Evolutionary conservation across 768 basidiomycete genomes (phyloP).

Genomic region (Hemileccinum rubropunctum): DNA sequence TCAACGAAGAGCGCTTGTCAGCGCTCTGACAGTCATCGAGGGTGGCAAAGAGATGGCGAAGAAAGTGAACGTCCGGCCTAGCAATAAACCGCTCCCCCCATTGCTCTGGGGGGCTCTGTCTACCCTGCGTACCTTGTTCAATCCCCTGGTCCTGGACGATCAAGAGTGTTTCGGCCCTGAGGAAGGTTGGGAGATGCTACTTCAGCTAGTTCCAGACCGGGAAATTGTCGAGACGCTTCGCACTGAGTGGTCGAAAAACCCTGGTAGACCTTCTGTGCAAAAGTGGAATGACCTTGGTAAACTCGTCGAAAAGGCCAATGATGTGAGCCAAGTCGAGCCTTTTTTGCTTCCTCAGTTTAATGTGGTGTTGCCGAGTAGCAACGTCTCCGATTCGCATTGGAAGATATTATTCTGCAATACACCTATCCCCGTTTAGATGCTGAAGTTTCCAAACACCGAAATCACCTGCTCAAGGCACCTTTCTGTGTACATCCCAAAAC

Average conservation of each 20-base stretch:
- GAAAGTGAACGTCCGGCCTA: constrained; percentile 69
- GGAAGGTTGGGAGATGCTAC: constrained; percentile 70
- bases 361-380: background rate
- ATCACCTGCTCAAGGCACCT: constrained; percentile 96
- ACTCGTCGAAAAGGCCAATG: constrained; percentile 31
- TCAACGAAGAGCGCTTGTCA: constrained; percentile 82
- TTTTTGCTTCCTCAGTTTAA: background rate
- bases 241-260: constrained; percentile 55
- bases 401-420: constrained; percentile 90
- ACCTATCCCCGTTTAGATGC: constrained; percentile 96
- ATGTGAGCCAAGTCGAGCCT: constrained; percentile 29
- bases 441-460: constrained; percentile 95
- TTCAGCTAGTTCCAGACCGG: constrained; percentile 71
- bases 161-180: constrained; percentile 79
- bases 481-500: constrained; percentile 98
- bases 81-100: constrained; percentile 59
- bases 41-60: constrained; percentile 80
- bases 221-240: constrained; percentile 47
- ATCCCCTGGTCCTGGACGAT: constrained; percentile 67
- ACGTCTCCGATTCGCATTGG: constrained; percentile 51
- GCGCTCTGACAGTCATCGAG: constrained; percentile 80
- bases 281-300: constrained; percentile 73
- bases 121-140: constrained; percentile 55
- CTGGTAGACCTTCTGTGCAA: constrained; percentile 52
- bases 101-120: constrained; percentile 57